Conservation (phyloP, 306 rosid genomes). For the Vachellia pachyceras region DNA sequence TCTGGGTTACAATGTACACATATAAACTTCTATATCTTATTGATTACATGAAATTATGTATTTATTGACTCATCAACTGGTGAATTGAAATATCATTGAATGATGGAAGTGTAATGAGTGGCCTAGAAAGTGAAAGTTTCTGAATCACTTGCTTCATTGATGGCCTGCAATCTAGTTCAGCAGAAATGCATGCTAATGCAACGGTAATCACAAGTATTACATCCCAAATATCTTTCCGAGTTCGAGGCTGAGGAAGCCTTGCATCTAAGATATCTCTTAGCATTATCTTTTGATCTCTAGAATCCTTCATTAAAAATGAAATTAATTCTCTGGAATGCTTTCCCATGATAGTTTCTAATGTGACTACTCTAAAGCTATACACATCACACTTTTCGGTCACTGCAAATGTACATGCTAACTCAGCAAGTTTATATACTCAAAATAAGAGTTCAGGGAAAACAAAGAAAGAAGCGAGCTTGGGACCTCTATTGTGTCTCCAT, state of each 20-base stretch:
- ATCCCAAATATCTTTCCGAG: conserved; percentile 30
- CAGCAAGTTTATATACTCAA: not conserved
- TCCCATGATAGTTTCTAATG: not conserved
- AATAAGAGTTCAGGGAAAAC: not conserved
- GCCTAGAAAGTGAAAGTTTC: conserved; percentile 9
- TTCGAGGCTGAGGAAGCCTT: not conserved
- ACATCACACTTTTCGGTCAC: not conserved
- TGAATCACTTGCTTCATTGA: conserved; percentile 16
- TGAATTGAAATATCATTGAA: conserved; percentile 4
- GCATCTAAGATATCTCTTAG: conserved; percentile 23
- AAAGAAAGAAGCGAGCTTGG: no score
- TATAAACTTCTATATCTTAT: not conserved
- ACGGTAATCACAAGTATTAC: conserved; percentile 17
- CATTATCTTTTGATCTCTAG: conserved; percentile 12
- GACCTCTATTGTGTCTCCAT: no score
- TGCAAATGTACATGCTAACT: not conserved
- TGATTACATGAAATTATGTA: not conserved
- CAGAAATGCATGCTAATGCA: conserved; percentile 8
- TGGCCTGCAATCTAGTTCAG: not conserved
- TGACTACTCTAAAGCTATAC: not conserved
- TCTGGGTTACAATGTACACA: no score
- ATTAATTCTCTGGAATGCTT: not conserved
- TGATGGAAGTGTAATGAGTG: not conserved
- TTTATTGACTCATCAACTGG: not conserved
- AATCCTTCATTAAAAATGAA: not conserved